Evolutionary conservation across 148 eudicot genomes (phyloP), one percentile per base, ranked within the genome.

Genomic region (Rhododendron ferrugineum): DNA sequence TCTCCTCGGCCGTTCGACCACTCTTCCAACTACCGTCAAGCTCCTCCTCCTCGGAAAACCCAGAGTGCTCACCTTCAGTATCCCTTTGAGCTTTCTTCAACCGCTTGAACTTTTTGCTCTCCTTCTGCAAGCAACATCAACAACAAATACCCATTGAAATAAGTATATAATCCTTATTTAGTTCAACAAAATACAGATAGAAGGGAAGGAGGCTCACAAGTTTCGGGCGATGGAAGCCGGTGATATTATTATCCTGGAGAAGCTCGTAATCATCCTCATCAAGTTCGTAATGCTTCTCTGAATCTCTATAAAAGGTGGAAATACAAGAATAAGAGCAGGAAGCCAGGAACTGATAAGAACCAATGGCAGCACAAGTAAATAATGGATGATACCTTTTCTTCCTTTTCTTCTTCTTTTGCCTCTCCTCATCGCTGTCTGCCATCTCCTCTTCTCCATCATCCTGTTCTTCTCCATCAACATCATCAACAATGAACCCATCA

Each of bases 401-500:
- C 88, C 91, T 90, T 85, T 89, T 96, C 88, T 93, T 96, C 89
- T 92, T 96, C 91, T 86, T 95, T 80, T 92, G 93, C 77, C 92
- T 94, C 89, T 96, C 95, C 85, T 90, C 94, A 34, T 91, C 95
- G 60, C 91, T 88, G 64, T 91, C 94, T 6, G 66, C 90, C 73
- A 87, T 87, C 77, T 88, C 93, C 50, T 92, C 94, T 74, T 92
- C 96, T 56, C 91, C 96, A 28, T 90, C 95, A 50, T 86, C 90
- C 9, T 85, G 90, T 11, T 91, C 97, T 64, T 92, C 96, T 72
- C 95, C 98, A 11, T 93, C 98, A n/a, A 81, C 90, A 85, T 94
- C 98, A 80, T 93, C 96, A 22, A 97, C 99, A 87, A 97, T 93
- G 87, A 97, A 97, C 34, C 94, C 99, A 91, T 97, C 99, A 30